These are phyloP conservation scores for Metschnikowia shivogae DNA, from an alignment of 805 yeast species.

Conservation along the genomic window DNA sequence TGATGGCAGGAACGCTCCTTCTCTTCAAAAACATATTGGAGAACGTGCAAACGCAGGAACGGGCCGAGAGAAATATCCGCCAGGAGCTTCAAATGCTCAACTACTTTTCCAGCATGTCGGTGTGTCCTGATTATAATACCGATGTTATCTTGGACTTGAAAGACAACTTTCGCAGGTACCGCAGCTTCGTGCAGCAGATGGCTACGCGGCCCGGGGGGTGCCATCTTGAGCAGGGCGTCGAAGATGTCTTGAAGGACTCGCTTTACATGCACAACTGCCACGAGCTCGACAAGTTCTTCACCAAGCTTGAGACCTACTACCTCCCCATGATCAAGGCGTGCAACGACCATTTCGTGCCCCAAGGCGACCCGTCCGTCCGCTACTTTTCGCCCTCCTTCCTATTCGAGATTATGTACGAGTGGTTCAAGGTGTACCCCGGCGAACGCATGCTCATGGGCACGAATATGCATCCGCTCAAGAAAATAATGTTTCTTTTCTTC, in stretches of 20 bases:
- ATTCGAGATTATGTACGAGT: slow-evolving; percentile 31
- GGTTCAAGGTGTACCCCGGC: slow-evolving; percentile 35
- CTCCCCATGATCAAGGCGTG: slow-evolving; percentile 26
- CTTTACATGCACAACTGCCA: slow-evolving; percentile 17
- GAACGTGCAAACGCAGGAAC: slow-evolving; percentile 17
- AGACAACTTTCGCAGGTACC: slow-evolving; percentile 25
- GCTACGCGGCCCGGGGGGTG: slow-evolving; percentile 6
- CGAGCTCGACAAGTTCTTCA: slow-evolving; percentile 30
- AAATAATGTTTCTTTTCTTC: slow-evolving; percentile 32
- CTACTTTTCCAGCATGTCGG: slow-evolving; percentile 19
- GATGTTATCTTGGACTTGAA: slow-evolving; percentile 25
- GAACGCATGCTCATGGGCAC: slow-evolving; percentile 28
- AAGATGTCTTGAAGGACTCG: slow-evolving; percentile 10
- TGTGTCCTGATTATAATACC: slow-evolving; percentile 34
- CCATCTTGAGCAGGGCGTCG: slow-evolving; percentile 3
- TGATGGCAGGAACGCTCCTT: slow-evolving; percentile 34
- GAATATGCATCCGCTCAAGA: slow-evolving; percentile 26
- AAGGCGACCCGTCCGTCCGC: slow-evolving; percentile 18
- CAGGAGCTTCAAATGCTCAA: slow-evolving; percentile 20
- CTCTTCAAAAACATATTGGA: slow-evolving; percentile 24
- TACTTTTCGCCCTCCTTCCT: slow-evolving; percentile 28
- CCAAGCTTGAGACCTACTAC: slow-evolving; percentile 21
- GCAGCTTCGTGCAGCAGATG: slow-evolving; percentile 18
- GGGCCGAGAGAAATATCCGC: slow-evolving; percentile 2
- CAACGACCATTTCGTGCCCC: slow-evolving; percentile 20